Conservation (phyloP, 805 yeast genomes). For the Wickerhamiella brachini region DNA sequence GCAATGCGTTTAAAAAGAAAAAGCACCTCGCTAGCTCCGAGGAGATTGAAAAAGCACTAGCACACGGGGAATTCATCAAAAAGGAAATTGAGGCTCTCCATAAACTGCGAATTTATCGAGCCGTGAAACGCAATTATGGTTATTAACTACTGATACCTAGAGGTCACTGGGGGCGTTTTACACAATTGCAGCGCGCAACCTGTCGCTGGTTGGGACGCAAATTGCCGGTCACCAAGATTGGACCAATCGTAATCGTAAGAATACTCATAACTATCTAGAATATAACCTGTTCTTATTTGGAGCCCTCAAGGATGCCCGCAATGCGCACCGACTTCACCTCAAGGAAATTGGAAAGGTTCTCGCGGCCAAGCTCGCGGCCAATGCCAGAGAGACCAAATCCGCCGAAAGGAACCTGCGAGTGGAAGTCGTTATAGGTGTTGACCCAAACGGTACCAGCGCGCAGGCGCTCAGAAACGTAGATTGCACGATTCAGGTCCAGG, state of each 20-base stretch:
- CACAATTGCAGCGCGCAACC: no score
- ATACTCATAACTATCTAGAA: conserved; percentile 1
- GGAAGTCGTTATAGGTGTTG: conserved; percentile 55
- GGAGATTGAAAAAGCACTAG: conserved; percentile 23
- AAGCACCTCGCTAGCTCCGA: conserved; percentile 12
- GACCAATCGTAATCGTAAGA: no score
- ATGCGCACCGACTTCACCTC: conserved; percentile 68
- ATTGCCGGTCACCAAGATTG: no score
- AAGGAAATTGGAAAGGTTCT: conserved; percentile 56
- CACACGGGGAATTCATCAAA: conserved; percentile 26
- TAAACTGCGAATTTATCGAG: conserved; percentile 24
- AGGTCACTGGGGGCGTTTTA: no score
- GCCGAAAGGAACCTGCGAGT: conserved; percentile 60
- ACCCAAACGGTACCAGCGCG: conserved; percentile 60
- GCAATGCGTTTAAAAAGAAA: conserved; percentile 22
- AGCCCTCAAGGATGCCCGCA: conserved; percentile 28
- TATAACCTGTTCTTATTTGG: neutral
- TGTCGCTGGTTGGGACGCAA: no score
- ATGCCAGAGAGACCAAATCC: conserved; percentile 69
- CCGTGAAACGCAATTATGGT: conserved; percentile 23
- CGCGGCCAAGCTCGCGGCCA: conserved; percentile 70
- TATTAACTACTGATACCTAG: no score
- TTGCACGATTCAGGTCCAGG: conserved; percentile 49
- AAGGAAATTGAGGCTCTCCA: conserved; percentile 27
- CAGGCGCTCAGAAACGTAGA: conserved; percentile 43